Conservation (phyloP, 768 basidiomycete genomes). For the Royoungia palumana region DNA sequence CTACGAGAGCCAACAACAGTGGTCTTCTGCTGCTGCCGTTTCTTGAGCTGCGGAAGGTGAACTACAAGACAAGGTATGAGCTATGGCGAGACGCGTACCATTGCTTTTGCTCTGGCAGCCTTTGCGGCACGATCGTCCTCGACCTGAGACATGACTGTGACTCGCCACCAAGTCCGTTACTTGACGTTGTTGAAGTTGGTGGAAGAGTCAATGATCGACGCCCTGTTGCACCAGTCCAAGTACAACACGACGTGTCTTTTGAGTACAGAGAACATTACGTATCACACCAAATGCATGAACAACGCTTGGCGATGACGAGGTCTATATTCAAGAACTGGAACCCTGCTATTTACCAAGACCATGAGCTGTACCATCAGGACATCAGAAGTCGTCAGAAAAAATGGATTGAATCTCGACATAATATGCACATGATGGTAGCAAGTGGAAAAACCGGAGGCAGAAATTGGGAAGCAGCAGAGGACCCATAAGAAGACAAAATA, state of each 20-base stretch:
- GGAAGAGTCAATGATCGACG: constrained; percentile 1
- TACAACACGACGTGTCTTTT: constrained; percentile 3
- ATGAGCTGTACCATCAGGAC: neutral
- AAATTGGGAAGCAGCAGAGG: constrained; percentile 32
- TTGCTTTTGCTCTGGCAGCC: constrained; percentile 77
- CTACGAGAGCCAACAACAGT: constrained; percentile 33
- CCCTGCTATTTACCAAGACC: no score
- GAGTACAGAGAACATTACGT: no score
- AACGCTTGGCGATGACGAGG: no score
- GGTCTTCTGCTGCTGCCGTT: constrained; percentile 71
- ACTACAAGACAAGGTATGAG: neutral
- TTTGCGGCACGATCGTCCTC: constrained; percentile 78
- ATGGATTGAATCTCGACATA: constrained; percentile 37
- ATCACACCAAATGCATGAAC: no score
- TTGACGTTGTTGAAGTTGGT: neutral
- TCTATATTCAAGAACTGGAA: no score
- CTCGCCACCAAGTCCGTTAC: constrained; percentile 2
- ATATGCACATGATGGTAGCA: constrained; percentile 48
- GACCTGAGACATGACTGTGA: constrained; percentile 35
- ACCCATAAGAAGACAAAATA: constrained; percentile 34
- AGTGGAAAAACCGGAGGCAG: constrained; percentile 32
- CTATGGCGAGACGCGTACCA: constrained; percentile 47
- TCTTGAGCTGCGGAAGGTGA: constrained; percentile 59
- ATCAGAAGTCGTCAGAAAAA: constrained; percentile 11
- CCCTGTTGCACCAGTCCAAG: no score